Evolutionary conservation across 257 asterid genomes (phyloP).

Genomic region (Solanum pennellii): DNA sequence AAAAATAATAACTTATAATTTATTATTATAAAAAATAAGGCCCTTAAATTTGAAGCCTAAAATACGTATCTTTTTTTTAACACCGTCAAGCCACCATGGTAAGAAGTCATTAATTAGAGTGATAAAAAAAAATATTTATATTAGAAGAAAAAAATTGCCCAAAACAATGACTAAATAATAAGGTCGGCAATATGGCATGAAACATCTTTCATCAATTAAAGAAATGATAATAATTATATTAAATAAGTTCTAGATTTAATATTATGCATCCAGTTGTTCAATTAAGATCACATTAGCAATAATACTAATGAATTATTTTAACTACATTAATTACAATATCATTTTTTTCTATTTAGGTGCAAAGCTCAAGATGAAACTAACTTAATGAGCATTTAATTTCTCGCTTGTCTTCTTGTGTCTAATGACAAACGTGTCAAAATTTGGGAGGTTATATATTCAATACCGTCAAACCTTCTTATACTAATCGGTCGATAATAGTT

Average conservation of each 20-base stretch:
- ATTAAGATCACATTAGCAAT: background rate
- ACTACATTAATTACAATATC: background rate
- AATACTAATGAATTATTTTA: background rate
- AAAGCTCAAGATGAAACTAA: background rate
- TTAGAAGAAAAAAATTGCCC: background rate
- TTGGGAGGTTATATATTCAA: background rate
- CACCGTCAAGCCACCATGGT: background rate
- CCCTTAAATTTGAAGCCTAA: too few relatives aligned
- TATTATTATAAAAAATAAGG: too few relatives aligned
- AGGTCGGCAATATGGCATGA: background rate
- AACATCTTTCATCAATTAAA: background rate
- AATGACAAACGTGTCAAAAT: background rate
- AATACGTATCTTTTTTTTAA: too few relatives aligned
- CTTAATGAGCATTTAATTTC: background rate
- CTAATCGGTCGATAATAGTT: too few relatives aligned
- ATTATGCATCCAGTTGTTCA: background rate
- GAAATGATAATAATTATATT: background rate
- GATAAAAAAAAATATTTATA: too few relatives aligned
- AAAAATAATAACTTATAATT: too few relatives aligned
- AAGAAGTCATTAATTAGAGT: background rate
- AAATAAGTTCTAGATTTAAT: background rate
- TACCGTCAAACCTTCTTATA: too few relatives aligned
- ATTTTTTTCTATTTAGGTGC: background rate
- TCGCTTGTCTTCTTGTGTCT: background rate
- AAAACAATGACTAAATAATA: background rate